A percentile compares a stretch with the other conserved stretches of the same genome.
Evolutionary conservation across 768 basidiomycete genomes (phyloP).

Genomic region (Steccherinum ochraceum): DNA sequence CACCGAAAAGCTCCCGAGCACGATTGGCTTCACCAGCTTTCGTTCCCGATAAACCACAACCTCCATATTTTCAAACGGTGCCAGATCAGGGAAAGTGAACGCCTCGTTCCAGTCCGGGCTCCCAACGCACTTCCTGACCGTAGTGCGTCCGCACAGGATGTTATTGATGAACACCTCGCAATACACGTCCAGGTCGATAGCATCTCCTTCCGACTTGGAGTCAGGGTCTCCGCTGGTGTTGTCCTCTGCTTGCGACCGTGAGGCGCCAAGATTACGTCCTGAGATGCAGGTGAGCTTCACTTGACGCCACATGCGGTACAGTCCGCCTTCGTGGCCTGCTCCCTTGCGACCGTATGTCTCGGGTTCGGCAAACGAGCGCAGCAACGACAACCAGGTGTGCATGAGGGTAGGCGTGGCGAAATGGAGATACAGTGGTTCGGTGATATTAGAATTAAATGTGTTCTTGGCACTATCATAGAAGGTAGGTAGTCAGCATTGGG

Average conservation of each 20-base stretch:
- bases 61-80: constrained; percentile 68
- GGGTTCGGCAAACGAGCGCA: constrained; percentile 75
- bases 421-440: constrained; percentile 69
- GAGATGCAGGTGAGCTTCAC: constrained; percentile 68
- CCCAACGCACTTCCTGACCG: constrained; percentile 58
- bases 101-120: constrained; percentile 79
- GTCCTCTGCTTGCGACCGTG: constrained; percentile 29
- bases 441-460: constrained; percentile 39
- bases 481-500: constrained; percentile 5
- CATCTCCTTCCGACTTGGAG: constrained; percentile 20
- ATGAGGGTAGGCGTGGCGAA: constrained; percentile 59
- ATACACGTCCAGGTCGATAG: constrained; percentile 61
- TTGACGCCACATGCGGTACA: constrained; percentile 86
- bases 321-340: constrained; percentile 56
- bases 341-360: constrained; percentile 68
- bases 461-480: constrained; percentile 39
- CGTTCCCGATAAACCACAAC: constrained; percentile 68
- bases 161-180: constrained; percentile 76
- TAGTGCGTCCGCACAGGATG: constrained; percentile 65
- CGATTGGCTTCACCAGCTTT: constrained; percentile 46
- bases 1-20: constrained; percentile 59
- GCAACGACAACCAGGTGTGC: constrained; percentile 72
- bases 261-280: constrained; percentile 64
- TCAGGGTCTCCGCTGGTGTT: constrained; percentile 6
- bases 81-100: constrained; percentile 69